Evolutionary conservation across 768 basidiomycete genomes (phyloP), one percentile per base, ranked within the genome.

Genomic region (Tubosaeta sp.): DNA sequence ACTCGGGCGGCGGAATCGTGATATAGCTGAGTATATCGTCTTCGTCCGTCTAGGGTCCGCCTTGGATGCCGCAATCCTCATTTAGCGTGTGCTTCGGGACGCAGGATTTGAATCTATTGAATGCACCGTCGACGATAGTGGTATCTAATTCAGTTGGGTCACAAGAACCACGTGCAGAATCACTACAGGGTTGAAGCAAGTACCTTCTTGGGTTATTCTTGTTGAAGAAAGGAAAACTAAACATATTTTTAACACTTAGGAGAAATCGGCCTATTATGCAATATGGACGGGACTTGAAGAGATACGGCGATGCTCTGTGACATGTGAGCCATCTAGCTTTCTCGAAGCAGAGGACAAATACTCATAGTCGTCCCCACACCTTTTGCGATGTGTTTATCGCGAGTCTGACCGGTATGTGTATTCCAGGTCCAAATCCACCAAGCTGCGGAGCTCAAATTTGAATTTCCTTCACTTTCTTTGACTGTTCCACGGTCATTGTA

Each of bases 341-440:
- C 30, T 27, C 21, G 35, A 25, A 42, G 22, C 11, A 19, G 32
- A 11, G 3, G 8, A 22, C 10, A 53, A 25, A 36, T 18, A 14
- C 25, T 1, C 12, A 31, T 31, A 12, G 12, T n/a, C 39, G 24
- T 14, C 83, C n/a, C 62, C 79, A 5, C 78, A 77, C 18, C 77
- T 81, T 54, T 82, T 40, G 76, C 73, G 74, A 25, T 14, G n/a
- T n/a, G n/a, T 79, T 78, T 6, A 59, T 83, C 35, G 70, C 68
- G 19, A 75, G 84, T 57, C 70, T 80, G 35, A 80, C 79, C 25
- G 79, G 83, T 58, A 72, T 76, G 8, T 82, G 75, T 27, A 14
- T 25, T 25, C 14, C 7, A 18, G 40, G 49, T 29, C 4, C 18
- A 21, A 30, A 29, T 58, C 63, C 14, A 42, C 54, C 25, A 53